Evolutionary conservation across 495 filamentous ascomycete genomes (phyloP).

Genomic region (Chlorociboria aeruginascens): DNA sequence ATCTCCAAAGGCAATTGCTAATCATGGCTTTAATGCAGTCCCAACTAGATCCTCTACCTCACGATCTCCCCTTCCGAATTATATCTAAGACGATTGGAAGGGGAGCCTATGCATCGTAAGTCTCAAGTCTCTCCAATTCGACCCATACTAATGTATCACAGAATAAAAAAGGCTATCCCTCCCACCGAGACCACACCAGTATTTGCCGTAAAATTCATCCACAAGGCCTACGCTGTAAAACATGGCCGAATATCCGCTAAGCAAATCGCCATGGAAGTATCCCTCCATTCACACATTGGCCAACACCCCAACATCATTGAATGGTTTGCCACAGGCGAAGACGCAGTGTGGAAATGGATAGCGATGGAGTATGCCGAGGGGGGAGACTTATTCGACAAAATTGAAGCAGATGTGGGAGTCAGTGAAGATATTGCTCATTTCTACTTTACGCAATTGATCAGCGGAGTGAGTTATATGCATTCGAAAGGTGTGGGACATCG

Average conservation of each 20-base stretch:
- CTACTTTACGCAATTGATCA: conserved; percentile 88
- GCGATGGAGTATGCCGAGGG: conserved; percentile 96
- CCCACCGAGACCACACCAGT: conserved; percentile 54
- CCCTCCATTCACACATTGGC: conserved; percentile 74
- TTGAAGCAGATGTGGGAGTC: conserved; percentile 91
- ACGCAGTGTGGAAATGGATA: conserved; percentile 90
- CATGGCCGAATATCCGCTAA: conserved; percentile 80
- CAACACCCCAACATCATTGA: conserved; percentile 88
- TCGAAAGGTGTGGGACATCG: conserved; percentile 80
- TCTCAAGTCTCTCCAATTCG: conserved; percentile 2
- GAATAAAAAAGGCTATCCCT: conserved; percentile 88
- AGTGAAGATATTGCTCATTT: conserved; percentile 87
- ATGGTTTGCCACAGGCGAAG: conserved; percentile 80
- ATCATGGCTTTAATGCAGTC: conserved; percentile 42
- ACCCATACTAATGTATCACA: conserved; percentile 28
- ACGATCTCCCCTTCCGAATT: conserved; percentile 81
- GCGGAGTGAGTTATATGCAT: conserved; percentile 89
- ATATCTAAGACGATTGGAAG: conserved; percentile 92
- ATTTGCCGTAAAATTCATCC: conserved; percentile 97
- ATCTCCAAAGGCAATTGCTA: conserved; percentile 16
- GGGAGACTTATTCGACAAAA: conserved; percentile 98
- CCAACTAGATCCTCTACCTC: conserved; percentile 78
- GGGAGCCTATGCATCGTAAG: conserved; percentile 94
- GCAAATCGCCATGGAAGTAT: conserved; percentile 81
- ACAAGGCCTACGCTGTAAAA: conserved; percentile 84